A percentile compares a stretch with the other conserved stretches of the same genome.
These are phyloP conservation scores for Rhizopogon hawkerae DNA, from an alignment of 1,284 basidiomycete genomes.

Conservation along the genomic window DNA sequence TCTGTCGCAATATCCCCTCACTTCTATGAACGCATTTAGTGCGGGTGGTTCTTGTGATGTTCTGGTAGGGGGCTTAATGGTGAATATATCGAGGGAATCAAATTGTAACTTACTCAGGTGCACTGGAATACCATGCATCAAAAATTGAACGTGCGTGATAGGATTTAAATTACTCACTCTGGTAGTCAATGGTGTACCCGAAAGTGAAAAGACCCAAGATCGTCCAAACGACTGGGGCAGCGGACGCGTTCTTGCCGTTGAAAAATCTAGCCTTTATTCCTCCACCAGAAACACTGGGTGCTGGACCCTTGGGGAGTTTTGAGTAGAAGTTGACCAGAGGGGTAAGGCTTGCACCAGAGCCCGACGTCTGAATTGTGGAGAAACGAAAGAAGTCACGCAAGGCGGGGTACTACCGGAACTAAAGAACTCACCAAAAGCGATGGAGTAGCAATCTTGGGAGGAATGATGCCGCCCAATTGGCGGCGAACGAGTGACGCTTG, in stretches of 20 bases:
- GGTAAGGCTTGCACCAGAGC: constrained; percentile 71
- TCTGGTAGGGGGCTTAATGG: constrained; percentile 35
- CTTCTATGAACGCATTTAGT: constrained; percentile 34
- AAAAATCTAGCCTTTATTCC: constrained; percentile 78
- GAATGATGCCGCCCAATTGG: constrained; percentile 75
- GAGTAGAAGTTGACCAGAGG: constrained; percentile 92
- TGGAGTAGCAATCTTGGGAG: constrained; percentile 92
- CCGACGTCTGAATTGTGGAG: constrained; percentile 49
- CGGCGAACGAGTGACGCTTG: constrained; percentile 77
- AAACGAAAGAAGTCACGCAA: constrained; percentile 2
- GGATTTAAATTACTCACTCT: constrained; percentile 55
- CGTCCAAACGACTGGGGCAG: constrained; percentile 62
- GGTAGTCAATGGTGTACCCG: constrained; percentile 87
- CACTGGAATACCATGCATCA: constrained; percentile 38
- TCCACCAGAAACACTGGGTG: constrained; percentile 48
- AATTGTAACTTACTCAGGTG: constrained; percentile 56
- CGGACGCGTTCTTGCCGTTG: constrained; percentile 78
- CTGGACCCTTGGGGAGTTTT: constrained; percentile 76
- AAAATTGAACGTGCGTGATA: constrained; percentile 6
- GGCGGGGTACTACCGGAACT: not conserved
- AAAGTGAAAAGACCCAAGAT: constrained; percentile 74
- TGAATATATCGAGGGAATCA: constrained; percentile 17
- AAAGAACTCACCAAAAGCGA: constrained; percentile 63
- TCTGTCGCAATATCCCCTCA: not conserved
- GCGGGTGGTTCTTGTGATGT: constrained; percentile 82